Percentiles rank a stretch among this genome's conserved stretches.
These are phyloP conservation scores for Jacaranda mimosifolia DNA, from an alignment of 257 asterid species.

Conservation along the genomic window DNA sequence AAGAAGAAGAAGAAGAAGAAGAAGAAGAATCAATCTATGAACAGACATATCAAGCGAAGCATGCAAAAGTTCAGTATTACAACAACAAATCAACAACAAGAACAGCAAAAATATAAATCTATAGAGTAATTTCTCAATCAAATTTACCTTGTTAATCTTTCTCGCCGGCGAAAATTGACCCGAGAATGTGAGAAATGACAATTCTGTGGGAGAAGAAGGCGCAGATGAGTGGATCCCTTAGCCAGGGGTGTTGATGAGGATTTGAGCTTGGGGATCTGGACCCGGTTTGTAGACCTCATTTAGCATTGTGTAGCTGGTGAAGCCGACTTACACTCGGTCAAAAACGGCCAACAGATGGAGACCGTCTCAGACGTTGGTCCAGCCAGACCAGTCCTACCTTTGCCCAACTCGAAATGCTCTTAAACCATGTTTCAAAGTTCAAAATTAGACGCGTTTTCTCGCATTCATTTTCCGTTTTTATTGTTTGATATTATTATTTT, in stretches of 20 bases:
- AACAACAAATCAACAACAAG: background rate
- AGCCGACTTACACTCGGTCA: conserved; percentile 13
- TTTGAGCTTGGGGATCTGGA: conserved; percentile 30
- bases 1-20: conserved; percentile 18
- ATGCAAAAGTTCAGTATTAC: background rate
- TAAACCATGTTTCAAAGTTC: too few species aligned
- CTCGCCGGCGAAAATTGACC: conserved; percentile 6
- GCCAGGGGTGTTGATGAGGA: conserved; percentile 9
- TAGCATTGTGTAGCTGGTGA: background rate
- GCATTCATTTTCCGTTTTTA: too few species aligned
- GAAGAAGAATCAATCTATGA: background rate
- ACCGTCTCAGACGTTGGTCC: background rate
- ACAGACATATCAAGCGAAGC: conserved; percentile 5
- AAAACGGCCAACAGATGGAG: background rate
- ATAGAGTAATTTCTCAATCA: background rate
- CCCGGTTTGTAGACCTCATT: background rate
- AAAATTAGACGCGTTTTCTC: too few species aligned
- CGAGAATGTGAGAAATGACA: background rate
- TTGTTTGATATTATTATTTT: too few species aligned
- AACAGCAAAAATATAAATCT: background rate
- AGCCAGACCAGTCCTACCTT: background rate
- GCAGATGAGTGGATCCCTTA: background rate
- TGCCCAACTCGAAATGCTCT: too few species aligned
- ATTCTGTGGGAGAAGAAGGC: conserved; percentile 4
- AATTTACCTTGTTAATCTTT: conserved; percentile 28